These are phyloP conservation scores for Cupressus sempervirens DNA, from an alignment of 75 land plant genomes.

Conservation along the genomic window DNA sequence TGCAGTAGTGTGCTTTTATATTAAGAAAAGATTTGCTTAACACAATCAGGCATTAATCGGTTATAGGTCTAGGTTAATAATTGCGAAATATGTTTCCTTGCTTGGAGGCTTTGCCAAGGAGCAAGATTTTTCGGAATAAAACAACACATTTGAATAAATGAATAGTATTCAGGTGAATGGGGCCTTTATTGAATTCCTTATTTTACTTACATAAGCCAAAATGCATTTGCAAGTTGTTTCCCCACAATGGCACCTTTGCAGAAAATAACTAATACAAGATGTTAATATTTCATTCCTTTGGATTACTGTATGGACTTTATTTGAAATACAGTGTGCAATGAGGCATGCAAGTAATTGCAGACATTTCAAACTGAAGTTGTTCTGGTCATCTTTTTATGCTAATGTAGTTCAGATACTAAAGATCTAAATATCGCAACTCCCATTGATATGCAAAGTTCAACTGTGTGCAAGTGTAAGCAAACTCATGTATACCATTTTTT, in stretches of 20 bases:
- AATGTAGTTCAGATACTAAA: not conserved
- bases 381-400: not conserved
- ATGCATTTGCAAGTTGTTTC: not conserved
- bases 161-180: not conserved
- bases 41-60: not conserved
- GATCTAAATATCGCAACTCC: not conserved
- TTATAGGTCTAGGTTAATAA: not conserved
- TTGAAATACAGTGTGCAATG: not conserved
- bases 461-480: not conserved
- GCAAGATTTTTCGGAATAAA: not conserved
- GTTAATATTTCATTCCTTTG: not conserved
- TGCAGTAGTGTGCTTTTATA: slow-evolving; percentile 10
- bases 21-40: not conserved
- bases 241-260: not conserved
- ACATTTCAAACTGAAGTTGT: not conserved
- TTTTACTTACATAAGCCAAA: not conserved
- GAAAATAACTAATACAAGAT: not conserved
- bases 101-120: not conserved
- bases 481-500: not conserved
- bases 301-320: not conserved
- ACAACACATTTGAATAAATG: not conserved
- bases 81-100: not conserved
- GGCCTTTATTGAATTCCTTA: not conserved
- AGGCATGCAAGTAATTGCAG: not conserved
- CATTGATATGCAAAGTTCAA: not conserved